Base-by-base conservation (phyloP, 768 basidiomycete genomes). In the Scleroderma citrinum region DNA sequence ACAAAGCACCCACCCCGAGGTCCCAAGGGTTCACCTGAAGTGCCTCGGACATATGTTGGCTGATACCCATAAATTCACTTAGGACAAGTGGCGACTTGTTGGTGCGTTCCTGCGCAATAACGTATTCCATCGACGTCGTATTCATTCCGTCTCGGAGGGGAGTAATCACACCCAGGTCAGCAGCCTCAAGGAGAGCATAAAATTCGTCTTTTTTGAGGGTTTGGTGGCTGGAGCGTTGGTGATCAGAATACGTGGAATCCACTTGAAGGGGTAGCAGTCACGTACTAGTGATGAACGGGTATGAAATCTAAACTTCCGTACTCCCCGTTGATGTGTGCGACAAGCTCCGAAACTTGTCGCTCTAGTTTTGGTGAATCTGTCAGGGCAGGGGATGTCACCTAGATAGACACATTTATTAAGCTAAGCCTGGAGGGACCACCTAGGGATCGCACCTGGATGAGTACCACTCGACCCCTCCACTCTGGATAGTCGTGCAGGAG, bases 101-200 rank as follows among this genome's bases (percentile, higher is more conserved):
- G 45, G 90, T 87, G 58, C 75, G 76, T 57, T 87, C 81, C 69
- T 99, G 95, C 30, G 93, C 92, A 53, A 98, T 87, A 24, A 95
- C 87, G 66, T 94, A 97, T 68, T 98, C 95, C 92, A 96, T 95
- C 45, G 85, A 87, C 0, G 94, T 96, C 13, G 95, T 97, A 75
- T 99, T 99, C 96, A 98, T 98, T 6, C 95, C 96, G 62, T 99
- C 95, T 30, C 95, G 82, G 7, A 97, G 76, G 1, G 93, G 92
- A 0, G 95, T 97, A 66, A 97, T 95, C 36, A 98, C 85, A 14
- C 87, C 95, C 12, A 98, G 77, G 63, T 97, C 94, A 6, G 95
- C 94, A 3, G 91, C 94, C 48, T 83, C 85, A 32, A 99, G 74
- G 12, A 99, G 77, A 0, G 92, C 95, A 68, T 97, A 97, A 67